Evolutionary conservation across 306 rosid species (phyloP).

Genomic region (Lathyrus aphaca): DNA sequence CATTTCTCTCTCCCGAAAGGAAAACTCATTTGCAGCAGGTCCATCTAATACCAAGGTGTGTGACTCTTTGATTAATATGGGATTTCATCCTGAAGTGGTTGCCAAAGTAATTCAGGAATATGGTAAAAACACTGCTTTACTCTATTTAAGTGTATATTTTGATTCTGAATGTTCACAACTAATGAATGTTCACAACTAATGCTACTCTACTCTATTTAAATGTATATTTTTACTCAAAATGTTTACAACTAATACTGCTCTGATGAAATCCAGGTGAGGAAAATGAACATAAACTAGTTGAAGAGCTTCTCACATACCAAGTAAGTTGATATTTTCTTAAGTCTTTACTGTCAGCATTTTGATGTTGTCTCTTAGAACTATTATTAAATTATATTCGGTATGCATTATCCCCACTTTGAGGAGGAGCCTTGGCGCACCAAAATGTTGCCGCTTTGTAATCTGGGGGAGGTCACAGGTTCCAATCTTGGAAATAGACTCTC

Average conservation of each 20-base stretch:
- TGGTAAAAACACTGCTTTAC: constrained; percentile 56
- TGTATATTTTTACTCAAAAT: too few species aligned
- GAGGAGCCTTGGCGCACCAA: not conserved
- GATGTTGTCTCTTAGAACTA: constrained; percentile 21
- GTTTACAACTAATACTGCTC: too few species aligned
- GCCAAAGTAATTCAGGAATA: constrained; percentile 73
- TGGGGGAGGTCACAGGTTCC: not conserved
- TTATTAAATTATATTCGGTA: constrained; percentile 22
- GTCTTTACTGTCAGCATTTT: too few species aligned
- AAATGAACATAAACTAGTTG: too few species aligned
- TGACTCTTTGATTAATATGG: too few species aligned
- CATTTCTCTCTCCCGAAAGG: too few species aligned
- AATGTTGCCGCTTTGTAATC: not conserved
- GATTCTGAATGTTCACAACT: constrained; percentile 25
- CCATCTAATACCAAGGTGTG: too few species aligned
- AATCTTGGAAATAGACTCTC: constrained; percentile 2
- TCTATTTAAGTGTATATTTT: constrained; percentile 28
- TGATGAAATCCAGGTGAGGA: too few species aligned
- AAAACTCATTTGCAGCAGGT: too few species aligned
- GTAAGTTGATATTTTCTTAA: too few species aligned
- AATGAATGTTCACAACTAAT: constrained; percentile 39
- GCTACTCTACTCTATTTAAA: constrained; percentile 29
- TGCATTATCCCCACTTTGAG: constrained; percentile 11
- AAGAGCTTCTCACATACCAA: too few species aligned
- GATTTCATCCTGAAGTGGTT: constrained; percentile 66